A percentile compares a stretch with the other conserved stretches of the same genome.
phyloP scores from a whole-genome alignment of 345 rosid genomes.

The Citrus inodora region DNA sequence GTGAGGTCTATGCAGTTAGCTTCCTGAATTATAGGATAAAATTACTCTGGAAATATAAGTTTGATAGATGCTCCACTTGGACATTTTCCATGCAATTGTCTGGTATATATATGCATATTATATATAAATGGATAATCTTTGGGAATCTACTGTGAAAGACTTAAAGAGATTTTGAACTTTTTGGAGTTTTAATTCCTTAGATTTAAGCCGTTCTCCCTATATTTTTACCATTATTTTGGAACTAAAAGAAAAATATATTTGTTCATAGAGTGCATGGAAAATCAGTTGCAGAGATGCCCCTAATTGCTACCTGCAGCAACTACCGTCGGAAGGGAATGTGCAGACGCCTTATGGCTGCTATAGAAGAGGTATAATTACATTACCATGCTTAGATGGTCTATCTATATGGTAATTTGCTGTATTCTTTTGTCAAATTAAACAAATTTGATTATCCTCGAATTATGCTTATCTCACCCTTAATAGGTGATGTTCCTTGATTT shows the following conservation, averaged over 20 bases:
- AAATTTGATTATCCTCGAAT: not conserved
- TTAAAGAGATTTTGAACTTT: not conserved
- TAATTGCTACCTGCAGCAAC: conserved; percentile 89
- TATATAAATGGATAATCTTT: not conserved
- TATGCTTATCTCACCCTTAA: not conserved
- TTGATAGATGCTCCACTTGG: not conserved
- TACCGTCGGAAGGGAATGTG: conserved; percentile 94
- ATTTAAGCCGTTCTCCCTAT: not conserved
- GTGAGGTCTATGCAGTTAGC: not conserved
- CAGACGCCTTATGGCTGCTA: conserved; percentile 63
- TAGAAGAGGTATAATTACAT: conserved; percentile 64
- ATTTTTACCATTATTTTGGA: conserved; percentile 4
- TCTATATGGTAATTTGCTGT: not conserved
- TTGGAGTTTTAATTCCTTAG: conserved; percentile 3
- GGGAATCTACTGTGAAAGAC: not conserved
- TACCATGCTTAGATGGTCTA: not conserved
- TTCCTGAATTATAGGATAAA: not conserved
- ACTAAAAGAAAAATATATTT: conserved; percentile 5
- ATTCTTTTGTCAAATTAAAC: not conserved
- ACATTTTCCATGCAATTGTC: not conserved
- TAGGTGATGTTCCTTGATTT: not conserved
- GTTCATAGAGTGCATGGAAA: conserved; percentile 74
- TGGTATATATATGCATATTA: not conserved
- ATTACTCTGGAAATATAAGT: not conserved
- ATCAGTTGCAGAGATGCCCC: conserved; percentile 93